A percentile compares a stretch with the other conserved stretches of the same genome.
These are phyloP conservation scores for Truncatella angustata DNA, from an alignment of 2,329 filamentous ascomycete genomes.

Conservation along the genomic window DNA sequence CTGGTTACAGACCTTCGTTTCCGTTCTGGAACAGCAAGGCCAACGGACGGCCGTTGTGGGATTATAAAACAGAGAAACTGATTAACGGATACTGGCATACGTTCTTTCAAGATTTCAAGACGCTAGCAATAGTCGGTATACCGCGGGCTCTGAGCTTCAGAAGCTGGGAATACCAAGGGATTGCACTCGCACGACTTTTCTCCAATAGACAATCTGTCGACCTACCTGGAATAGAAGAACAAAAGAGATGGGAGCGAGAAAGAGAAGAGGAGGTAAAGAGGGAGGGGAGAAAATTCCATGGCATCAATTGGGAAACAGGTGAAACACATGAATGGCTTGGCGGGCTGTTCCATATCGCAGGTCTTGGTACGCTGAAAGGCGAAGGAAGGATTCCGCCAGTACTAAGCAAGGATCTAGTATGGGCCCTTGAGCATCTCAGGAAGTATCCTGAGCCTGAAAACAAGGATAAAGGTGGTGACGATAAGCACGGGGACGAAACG, in stretches of 20 bases:
- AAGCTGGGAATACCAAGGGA: slow-evolving; percentile 55
- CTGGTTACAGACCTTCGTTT: slow-evolving; percentile 41
- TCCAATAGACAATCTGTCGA: slow-evolving; percentile 35
- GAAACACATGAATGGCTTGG: slow-evolving; percentile 48
- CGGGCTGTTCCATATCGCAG: slow-evolving; percentile 46
- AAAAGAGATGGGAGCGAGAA: slow-evolving; percentile 45
- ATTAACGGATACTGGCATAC: slow-evolving; percentile 49
- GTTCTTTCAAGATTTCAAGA: slow-evolving; percentile 46
- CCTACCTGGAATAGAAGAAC: slow-evolving; percentile 38
- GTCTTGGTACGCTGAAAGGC: slow-evolving; percentile 44
- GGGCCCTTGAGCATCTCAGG: slow-evolving; percentile 45
- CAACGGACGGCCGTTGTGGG: slow-evolving; percentile 47
- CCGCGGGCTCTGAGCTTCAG: slow-evolving; percentile 51
- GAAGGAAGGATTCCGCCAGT: slow-evolving; percentile 46
- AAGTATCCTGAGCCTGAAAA: slow-evolving; percentile 40
- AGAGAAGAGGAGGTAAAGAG: slow-evolving; percentile 28
- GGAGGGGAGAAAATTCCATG: slow-evolving; percentile 47
- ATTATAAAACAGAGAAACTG: slow-evolving; percentile 45
- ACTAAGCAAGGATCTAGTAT: slow-evolving; percentile 39
- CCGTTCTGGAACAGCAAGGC: slow-evolving; percentile 46
- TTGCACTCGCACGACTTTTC: slow-evolving; percentile 50
- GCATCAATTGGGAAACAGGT: slow-evolving; percentile 49
- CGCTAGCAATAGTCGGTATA: slow-evolving; percentile 50
- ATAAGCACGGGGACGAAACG: background rate
- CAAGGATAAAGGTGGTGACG: background rate